Conservation (phyloP, 768 basidiomycete genomes). For the Paxillus ammoniavirescens region DNA sequence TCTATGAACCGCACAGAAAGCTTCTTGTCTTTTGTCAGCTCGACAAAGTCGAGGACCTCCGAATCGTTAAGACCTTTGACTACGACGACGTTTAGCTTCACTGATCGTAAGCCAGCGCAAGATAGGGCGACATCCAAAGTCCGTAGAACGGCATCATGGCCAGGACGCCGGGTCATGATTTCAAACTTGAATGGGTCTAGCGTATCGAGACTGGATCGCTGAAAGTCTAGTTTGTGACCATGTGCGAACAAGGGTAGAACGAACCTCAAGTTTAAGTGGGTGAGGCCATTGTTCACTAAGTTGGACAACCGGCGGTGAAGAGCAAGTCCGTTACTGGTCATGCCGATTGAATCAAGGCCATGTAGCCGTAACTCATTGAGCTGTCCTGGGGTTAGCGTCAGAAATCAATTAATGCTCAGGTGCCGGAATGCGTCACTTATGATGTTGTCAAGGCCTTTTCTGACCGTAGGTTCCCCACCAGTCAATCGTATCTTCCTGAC, state of each 20-base stretch:
- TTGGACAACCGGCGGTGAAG: conserved; percentile 71
- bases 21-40: conserved; percentile 61
- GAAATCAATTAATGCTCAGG: not conserved
- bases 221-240: not conserved
- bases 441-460: conserved; percentile 70
- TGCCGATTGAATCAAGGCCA: conserved; percentile 74
- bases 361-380: conserved; percentile 58
- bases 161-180: conserved; percentile 76
- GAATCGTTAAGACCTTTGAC: conserved; percentile 77
- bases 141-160: conserved; percentile 73
- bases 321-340: conserved; percentile 83
- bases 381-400: conserved; percentile 40
- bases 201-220: conserved; percentile 67
- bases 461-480: conserved; percentile 84
- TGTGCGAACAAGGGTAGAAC: conserved; percentile 1
- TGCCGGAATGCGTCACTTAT: conserved; percentile 47
- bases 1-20: conserved; percentile 86
- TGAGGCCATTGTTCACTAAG: conserved; percentile 68
- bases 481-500: conserved; percentile 87
- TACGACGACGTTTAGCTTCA: conserved; percentile 86
- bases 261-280: conserved; percentile 70
- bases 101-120: conserved; percentile 46
- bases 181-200: conserved; percentile 86
- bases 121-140: conserved; percentile 62
- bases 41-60: conserved; percentile 79